Percentiles rank a stretch among this genome's conserved stretches.
These are phyloP conservation scores for Cryptococcus maquisensis DNA, from an alignment of 1,284 basidiomycete genomes.

Conservation along the genomic window DNA sequence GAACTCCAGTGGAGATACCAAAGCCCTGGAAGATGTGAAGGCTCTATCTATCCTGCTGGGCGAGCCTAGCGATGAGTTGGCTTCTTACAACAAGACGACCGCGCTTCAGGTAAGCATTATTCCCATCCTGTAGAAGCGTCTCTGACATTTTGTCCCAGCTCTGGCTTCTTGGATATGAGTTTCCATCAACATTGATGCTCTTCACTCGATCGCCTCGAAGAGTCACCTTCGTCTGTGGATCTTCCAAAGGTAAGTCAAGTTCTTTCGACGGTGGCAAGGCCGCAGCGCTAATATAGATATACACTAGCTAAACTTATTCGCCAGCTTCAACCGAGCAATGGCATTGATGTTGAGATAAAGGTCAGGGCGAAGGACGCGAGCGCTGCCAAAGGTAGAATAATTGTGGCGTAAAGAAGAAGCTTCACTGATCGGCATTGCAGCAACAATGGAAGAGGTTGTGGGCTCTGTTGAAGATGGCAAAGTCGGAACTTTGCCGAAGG, in stretches of 20 bases:
- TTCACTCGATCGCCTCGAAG: constrained; percentile 59
- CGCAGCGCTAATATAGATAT: not conserved
- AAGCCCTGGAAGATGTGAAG: constrained; percentile 49
- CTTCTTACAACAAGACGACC: constrained; percentile 79
- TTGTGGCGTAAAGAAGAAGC: not conserved
- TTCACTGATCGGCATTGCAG: constrained; percentile 11
- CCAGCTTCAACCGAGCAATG: constrained; percentile 31
- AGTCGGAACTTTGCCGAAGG: constrained; percentile 47
- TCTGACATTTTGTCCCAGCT: constrained; percentile 57
- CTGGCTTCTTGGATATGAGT: constrained; percentile 94
- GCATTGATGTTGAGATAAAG: constrained; percentile 40
- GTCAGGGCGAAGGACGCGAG: constrained; percentile 43
- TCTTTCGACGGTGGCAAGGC: no score
- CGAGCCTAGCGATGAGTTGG: constrained; percentile 76
- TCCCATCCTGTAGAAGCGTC: not conserved
- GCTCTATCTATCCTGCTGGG: constrained; percentile 74
- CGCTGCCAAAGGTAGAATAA: constrained; percentile 8
- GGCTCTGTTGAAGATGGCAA: constrained; percentile 33
- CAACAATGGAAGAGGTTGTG: constrained; percentile 34
- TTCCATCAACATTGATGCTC: constrained; percentile 85
- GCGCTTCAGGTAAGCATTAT: constrained; percentile 69
- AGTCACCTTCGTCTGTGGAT: constrained; percentile 76
- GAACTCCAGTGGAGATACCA: constrained; percentile 66
- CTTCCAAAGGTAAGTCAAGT: constrained; percentile 68
- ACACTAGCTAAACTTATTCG: constrained; percentile 43